These are phyloP conservation scores for Trematosphaeria pertusa DNA, from an alignment of 2,329 filamentous ascomycete species.

Conservation along the genomic window DNA sequence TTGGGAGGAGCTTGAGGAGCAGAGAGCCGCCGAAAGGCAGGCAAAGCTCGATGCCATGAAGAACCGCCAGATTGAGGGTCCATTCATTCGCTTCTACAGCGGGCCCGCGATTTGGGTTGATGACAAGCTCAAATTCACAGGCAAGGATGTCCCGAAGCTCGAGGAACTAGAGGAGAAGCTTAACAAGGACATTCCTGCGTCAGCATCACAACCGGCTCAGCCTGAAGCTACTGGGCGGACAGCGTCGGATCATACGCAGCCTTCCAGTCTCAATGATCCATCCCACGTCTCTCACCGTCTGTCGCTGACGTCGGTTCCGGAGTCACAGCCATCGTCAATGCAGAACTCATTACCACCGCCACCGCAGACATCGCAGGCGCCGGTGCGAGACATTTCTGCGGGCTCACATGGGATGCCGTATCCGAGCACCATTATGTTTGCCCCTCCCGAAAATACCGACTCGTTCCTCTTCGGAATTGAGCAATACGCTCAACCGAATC, in stretches of 20 bases:
- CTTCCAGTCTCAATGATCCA: conserved; percentile 9
- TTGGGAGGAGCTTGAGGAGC: conserved; percentile 93
- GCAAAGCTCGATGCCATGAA: conserved; percentile 87
- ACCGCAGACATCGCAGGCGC: conserved; percentile 29
- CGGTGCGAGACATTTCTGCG: conserved; percentile 31
- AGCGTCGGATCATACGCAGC: conserved; percentile 6
- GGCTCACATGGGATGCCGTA: conserved; percentile 32
- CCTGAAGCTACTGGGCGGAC: conserved; percentile 11
- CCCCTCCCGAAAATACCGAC: conserved; percentile 38
- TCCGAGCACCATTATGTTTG: conserved; percentile 40
- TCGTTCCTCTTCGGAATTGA: conserved; percentile 49
- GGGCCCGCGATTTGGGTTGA: conserved; percentile 84
- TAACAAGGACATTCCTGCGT: conserved; percentile 34
- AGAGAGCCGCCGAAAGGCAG: conserved; percentile 81
- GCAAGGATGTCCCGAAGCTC: conserved; percentile 51
- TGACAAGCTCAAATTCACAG: conserved; percentile 74
- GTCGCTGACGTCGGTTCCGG: conserved; percentile 21
- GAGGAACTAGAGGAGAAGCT: conserved; percentile 47
- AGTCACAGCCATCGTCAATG: conserved; percentile 18
- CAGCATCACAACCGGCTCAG: conserved; percentile 13
- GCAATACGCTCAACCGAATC: conserved; percentile 36
- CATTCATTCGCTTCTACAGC: conserved; percentile 92
- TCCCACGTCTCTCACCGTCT: conserved; percentile 19
- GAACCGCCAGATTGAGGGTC: conserved; percentile 83
- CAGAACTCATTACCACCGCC: conserved; percentile 17